Evolutionary conservation across 2,329 filamentous ascomycete species (phyloP).

Genomic region (Ustulina deusta): DNA sequence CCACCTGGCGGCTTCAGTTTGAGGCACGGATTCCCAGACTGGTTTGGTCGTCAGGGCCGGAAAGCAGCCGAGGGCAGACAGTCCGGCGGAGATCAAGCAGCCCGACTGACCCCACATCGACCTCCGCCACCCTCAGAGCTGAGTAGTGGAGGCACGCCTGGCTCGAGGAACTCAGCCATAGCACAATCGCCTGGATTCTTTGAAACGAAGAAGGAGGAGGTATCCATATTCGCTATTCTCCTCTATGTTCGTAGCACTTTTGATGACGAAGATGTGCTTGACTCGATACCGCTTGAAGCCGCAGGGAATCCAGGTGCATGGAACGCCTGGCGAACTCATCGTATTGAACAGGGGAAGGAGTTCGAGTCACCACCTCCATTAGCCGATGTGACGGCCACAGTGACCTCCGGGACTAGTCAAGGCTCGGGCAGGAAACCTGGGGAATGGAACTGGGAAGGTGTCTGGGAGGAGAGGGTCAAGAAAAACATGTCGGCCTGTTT

Average conservation of each 20-base stretch:
- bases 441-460: conserved; percentile 98
- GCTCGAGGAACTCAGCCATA: conserved; percentile 46
- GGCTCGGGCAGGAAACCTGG: conserved; percentile 69
- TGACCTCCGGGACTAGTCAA: conserved; percentile 40
- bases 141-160: conserved; percentile 43
- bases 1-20: conserved; percentile 92
- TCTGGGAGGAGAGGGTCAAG: conserved; percentile 91
- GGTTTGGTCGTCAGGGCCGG: conserved; percentile 76
- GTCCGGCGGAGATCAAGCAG: conserved; percentile 56
- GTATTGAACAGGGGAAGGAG: conserved; percentile 62
- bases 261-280: conserved; percentile 79
- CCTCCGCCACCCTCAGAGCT: conserved; percentile 47
- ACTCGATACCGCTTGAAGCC: conserved; percentile 81
- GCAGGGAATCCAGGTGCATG: conserved; percentile 92
- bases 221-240: conserved; percentile 76
- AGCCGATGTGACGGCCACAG: conserved; percentile 34
- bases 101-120: conserved; percentile 47
- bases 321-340: conserved; percentile 89
- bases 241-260: conserved; percentile 87
- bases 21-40: conserved; percentile 88
- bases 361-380: conserved; percentile 34
- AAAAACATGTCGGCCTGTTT: conserved; percentile 81
- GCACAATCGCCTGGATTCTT: conserved; percentile 54
- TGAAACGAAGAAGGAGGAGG: conserved; percentile 56
- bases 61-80: conserved; percentile 54